These are phyloP conservation scores for Wallacemonas collosoma DNA, from an alignment of 208 protist genomes.

Conservation along the genomic window DNA sequence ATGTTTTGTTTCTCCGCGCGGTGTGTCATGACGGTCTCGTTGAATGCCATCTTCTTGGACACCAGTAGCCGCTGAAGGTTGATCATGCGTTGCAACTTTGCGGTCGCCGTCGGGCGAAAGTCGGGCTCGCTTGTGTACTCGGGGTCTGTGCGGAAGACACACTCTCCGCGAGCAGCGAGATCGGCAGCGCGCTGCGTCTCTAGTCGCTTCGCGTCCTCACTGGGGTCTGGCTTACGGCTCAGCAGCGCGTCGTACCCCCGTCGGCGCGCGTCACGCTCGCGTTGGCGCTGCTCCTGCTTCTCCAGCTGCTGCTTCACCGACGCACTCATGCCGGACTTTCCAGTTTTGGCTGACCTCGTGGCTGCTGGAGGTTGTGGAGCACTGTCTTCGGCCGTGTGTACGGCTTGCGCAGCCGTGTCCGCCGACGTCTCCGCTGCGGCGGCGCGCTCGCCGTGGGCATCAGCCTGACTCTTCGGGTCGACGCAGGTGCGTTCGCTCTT, in stretches of 20 bases:
- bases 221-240: conserved; percentile 73
- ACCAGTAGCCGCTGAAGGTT: conserved; percentile 88
- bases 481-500: not conserved
- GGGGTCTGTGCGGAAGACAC: conserved; percentile 91
- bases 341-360: conserved; percentile 1
- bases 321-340: conserved; percentile 40
- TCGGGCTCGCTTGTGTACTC: conserved; percentile 83
- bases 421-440: too few species aligned
- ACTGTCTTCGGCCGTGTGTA: not conserved
- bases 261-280: conserved; percentile 73
- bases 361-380: not conserved
- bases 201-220: conserved; percentile 79
- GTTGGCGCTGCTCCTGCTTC: conserved; percentile 89
- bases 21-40: conserved; percentile 86
- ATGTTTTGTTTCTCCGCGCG: conserved; percentile 87
- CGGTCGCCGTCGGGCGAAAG: conserved; percentile 90
- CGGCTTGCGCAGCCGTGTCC: not conserved
- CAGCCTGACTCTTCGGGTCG: too few species aligned
- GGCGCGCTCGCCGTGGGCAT: too few species aligned
- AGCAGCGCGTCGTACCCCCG: conserved; percentile 68
- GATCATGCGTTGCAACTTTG: conserved; percentile 94
- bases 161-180: conserved; percentile 87
- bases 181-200: conserved; percentile 67
- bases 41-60: conserved; percentile 88
- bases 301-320: conserved; percentile 82